A percentile compares a stretch with the other conserved stretches of the same genome.
Conservation (phyloP, 345 rosid genomes). For the Moricandia moricandioides region DNA sequence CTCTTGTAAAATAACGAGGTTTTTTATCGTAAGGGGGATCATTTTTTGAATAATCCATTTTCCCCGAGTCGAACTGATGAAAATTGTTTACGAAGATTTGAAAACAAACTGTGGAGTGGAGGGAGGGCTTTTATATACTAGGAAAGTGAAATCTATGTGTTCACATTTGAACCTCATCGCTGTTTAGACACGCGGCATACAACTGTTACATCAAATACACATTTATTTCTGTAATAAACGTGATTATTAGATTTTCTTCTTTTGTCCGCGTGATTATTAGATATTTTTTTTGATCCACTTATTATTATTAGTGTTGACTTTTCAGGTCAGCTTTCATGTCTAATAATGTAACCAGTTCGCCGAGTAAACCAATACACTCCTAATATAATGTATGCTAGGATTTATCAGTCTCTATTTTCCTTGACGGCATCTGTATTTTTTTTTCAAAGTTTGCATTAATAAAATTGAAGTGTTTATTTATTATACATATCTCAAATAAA, state of each 20-base stretch:
- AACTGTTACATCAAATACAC: not conserved
- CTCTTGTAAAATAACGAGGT: not conserved
- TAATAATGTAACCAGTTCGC: not conserved
- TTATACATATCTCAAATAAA: not conserved
- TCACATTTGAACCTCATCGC: not conserved
- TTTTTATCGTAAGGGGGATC: not conserved
- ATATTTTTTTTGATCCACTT: not conserved
- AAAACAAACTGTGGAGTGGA: not conserved
- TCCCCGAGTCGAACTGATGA: not conserved
- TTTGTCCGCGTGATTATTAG: not conserved
- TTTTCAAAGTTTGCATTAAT: not conserved
- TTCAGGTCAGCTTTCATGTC: not conserved
- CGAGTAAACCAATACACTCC: not conserved
- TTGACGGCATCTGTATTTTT: not conserved
- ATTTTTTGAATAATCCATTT: not conserved
- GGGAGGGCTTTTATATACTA: not conserved
- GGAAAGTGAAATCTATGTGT: not conserved
- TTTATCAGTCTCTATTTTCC: not conserved
- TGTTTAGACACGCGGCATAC: not conserved
- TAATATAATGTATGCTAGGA: not conserved
- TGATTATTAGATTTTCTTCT: not conserved
- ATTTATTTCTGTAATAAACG: not conserved
- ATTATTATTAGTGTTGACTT: not conserved
- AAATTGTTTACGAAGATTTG: not conserved
- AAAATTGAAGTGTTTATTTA: not conserved